Evolutionary conservation across 2,329 filamentous ascomycete species (phyloP), one percentile per base, ranked within the genome.

Genomic region (Xylaria sp.): DNA sequence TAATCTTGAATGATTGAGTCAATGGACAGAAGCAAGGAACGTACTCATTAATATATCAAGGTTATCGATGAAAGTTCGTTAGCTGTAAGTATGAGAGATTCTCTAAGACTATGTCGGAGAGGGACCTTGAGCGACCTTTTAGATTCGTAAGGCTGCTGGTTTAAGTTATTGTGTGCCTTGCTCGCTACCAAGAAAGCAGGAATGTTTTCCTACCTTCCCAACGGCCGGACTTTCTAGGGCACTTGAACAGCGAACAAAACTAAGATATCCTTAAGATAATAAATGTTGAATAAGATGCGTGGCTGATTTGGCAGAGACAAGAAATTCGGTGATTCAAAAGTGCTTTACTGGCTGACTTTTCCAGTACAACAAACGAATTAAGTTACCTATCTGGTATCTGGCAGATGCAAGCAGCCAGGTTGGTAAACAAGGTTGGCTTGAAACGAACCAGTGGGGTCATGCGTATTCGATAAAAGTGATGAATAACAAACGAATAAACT

Each of bases 401-500:
- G n/a, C 13, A 36, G 49, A 56, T 36, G 51, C 51, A 20, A 31
- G 31, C n/a, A 36, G 6, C 31, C 9, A 33, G 51, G 28, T 13
- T 3, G 3, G n/a, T 38, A 23, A 56, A 56, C 7, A 38, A 56
- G 10, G 33, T 56, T 33, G 31, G 26, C 15, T 31, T 53, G 11
- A 36, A 36, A 36, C 51, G 51, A 56, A 56, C 51, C 31, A 23
- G 51, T 23, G 51, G 51, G 51, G 51, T 6, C 13, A 38, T 23
- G 15, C n/a, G 10, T 23, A 56, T 38, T 36, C 11, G 2, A 38
- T n/a, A 6, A 20, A 23, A 23, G n/a, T 20, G 23, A 38, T 38
- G 6, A 20, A 42, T 57, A 40, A 40, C 10, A 6, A n/a, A 26
- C 28, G 54, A 58, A 58, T 42, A 58, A 58, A 42, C 23, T 58